Evolutionary conservation across 441 rosid species (phyloP), one percentile per base, ranked within the genome.

Genomic region (Viola pubescens): DNA sequence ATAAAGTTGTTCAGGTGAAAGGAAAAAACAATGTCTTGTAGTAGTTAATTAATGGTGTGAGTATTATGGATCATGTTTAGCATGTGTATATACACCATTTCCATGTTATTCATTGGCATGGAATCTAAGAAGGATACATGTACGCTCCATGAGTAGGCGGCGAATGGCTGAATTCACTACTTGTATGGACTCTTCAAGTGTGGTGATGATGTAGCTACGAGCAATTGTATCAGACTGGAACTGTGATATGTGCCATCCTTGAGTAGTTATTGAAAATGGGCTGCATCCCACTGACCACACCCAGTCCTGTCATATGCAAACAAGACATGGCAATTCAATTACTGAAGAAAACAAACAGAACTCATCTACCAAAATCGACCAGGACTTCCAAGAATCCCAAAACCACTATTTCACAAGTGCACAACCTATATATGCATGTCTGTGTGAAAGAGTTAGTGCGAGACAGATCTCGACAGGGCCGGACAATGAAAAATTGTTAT

Each of bases 211-310:
- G 63, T 94, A 94, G 72, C 97, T 94, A 62, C 97, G 83, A 65
- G 87, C 97, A 76, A 94, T 82, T 58, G 94, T 75, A 80, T 94
- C 98, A 11, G 85, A 81, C 54, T 94, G 98, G 76, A 94, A 91
- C 59, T 75, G 85, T 52, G 99, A 91, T 57, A 91, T 52, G 52
- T 75, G 87, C 98, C 98, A 91, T 43, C 99, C 91, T 76, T 76
- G 88, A 67, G 99, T 87, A 65, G 92, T 87, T 54, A 81, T 61
- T 60, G 97, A 84, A 70, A 88, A 84, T 34, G 96, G 96, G 74
- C 82, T 91, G 81, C 94, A 87, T 52, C 99, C 99, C 57, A 91
- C 96, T 7, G 97, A 91, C 99, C 99, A 94, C 60, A 82, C 74
- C 99, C 98, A 94, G 52, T 87, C 95, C 99, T 94, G 81, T 46